Base-by-base conservation (phyloP, 345 rosid genomes). In the Dimocarpus longan region DNA sequence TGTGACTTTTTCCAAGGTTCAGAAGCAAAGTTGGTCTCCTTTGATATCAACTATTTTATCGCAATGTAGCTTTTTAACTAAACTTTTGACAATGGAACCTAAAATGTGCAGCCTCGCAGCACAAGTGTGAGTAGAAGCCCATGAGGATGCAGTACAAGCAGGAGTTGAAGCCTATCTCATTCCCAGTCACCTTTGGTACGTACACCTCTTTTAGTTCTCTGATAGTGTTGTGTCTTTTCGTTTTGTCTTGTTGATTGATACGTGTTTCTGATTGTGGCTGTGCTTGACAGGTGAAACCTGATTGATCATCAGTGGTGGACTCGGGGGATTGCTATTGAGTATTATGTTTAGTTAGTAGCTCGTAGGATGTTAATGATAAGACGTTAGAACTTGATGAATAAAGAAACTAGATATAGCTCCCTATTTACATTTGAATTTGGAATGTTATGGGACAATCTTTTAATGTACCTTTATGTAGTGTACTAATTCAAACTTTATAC, bases 281-380 rank as follows among this genome's bases (percentile, higher is more conserved):
- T 72, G 59, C 65, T 80, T 78, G 76, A 19, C 93, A 91, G 95
- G 92, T 86, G 82, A 81, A 79, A 48, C 88, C 87, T 19, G 85
- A 89, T 70, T 78, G 81, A 87, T 84, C 75, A 60, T 44, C 43
- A 2, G 80, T 56, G 54, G 66, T 10, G 15, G 84, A 73, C 24
- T 65, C 56, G 5, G 67, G 57, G 70, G 76, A 70, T 63, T 2
- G 28, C 11, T 64, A 22, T 19, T 68, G 71, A 67, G 65, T 50
- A 66, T 28, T 60, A 9, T 77, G 18, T 67, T 74, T 15, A 4
- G 22, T 2, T 28, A 15, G 40, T 62, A 22, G 57, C 26, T 44
- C 5, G 69, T 63, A 40, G 52, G 21, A 73, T 16, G 3, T 24
- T 28, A 0, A 26, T 43, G 19, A 5, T 50, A 50, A 50, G 15